Evolutionary conservation across 73 alveolate genomes (phyloP).

Genomic region (Paramecium tetraurelia): DNA sequence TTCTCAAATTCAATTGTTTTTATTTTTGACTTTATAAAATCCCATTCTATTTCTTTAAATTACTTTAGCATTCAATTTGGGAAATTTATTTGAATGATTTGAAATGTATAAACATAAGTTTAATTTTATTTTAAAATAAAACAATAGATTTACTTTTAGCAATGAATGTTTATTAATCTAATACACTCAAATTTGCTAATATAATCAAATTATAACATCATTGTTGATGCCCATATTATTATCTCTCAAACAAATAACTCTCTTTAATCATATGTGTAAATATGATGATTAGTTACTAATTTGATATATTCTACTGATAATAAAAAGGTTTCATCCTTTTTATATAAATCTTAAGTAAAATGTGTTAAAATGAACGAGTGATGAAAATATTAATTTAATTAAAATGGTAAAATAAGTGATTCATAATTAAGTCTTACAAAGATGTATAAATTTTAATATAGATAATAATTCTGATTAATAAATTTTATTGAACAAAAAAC

Average conservation of each 20-base stretch:
- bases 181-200: too few species aligned
- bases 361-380: not conserved
- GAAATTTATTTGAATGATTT: too few species aligned
- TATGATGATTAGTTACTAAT: too few species aligned
- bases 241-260: too few species aligned
- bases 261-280: too few species aligned
- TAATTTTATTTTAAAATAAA: too few species aligned
- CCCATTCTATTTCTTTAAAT: too few species aligned
- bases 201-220: too few species aligned
- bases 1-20: conserved; percentile 15
- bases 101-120: too few species aligned
- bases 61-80: not conserved
- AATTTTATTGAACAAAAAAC: not conserved
- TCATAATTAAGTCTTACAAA: not conserved
- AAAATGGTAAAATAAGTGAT: not conserved
- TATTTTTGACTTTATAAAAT: not conserved
- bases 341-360: not conserved
- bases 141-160: too few species aligned
- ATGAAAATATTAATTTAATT: not conserved
- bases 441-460: not conserved
- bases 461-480: not conserved
- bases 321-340: not conserved
- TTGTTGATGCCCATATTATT: too few species aligned
- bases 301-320: not conserved
- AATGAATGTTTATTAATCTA: too few species aligned